phyloP scores from a whole-genome alignment of 441 rosid genomes.

The Corymbia citriodora region DNA sequence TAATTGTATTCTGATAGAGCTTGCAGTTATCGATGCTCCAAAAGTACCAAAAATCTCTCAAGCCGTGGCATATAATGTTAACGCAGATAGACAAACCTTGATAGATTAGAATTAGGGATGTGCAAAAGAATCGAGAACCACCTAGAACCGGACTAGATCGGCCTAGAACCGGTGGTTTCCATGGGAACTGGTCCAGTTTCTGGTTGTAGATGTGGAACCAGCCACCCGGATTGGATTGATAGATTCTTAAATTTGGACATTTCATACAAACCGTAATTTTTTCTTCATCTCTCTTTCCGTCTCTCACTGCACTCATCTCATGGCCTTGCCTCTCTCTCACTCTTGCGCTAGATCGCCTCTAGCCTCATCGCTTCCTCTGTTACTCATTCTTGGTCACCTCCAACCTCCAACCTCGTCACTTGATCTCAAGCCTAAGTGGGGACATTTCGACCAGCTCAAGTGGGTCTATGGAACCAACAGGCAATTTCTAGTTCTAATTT shows the following conservation, averaged over 20 bases:
- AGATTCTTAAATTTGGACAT: not conserved
- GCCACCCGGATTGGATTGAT: fast-evolving
- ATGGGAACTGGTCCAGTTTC: fast-evolving
- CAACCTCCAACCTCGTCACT: not conserved
- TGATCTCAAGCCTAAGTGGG: not conserved
- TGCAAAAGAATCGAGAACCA: not conserved
- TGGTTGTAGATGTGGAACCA: fast-evolving
- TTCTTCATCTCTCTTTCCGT: fast-evolving
- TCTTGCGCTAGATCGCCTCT: not conserved
- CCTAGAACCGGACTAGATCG: fast-evolving
- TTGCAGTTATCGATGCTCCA: not conserved
- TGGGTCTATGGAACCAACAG: too few species aligned
- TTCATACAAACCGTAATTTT: not conserved
- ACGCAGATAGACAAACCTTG: not conserved
- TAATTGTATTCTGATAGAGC: not conserved
- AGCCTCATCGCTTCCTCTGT: too few species aligned
- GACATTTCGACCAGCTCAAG: not conserved
- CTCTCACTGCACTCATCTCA: not conserved
- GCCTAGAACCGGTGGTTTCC: not conserved
- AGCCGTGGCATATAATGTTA: not conserved
- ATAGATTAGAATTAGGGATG: not conserved
- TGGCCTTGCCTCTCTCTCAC: not conserved
- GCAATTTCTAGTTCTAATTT: too few species aligned
- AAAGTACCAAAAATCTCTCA: not conserved
- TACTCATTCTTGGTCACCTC: not conserved